Evolutionary conservation across 768 basidiomycete species (phyloP).

Genomic region (Psilocybe tampanensis): DNA sequence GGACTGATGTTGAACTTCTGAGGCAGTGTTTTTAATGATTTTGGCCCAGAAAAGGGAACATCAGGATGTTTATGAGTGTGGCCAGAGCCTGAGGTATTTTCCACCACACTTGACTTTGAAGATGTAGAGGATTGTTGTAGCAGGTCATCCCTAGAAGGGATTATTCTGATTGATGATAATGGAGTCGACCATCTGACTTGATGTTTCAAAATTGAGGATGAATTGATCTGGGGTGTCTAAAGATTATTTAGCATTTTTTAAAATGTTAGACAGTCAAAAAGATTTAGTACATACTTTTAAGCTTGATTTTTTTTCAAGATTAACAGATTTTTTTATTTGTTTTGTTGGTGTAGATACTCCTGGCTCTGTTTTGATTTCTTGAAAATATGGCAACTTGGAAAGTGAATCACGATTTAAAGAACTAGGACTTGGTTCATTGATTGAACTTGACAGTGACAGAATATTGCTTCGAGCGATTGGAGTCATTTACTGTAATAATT

Average conservation of each 20-base stretch:
- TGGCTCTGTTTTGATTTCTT: background rate
- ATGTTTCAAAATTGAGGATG: background rate
- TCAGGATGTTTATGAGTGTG: background rate
- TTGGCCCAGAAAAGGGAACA: background rate
- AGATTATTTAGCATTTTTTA: background rate
- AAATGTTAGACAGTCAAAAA: background rate
- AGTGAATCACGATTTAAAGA: no score
- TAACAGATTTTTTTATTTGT: background rate
- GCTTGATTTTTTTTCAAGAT: background rate
- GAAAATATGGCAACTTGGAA: background rate
- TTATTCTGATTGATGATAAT: constrained; percentile 8
- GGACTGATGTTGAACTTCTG: background rate
- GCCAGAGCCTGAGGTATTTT: background rate
- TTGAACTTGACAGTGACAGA: no score
- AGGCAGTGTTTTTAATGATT: background rate
- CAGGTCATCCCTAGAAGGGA: constrained; percentile 6
- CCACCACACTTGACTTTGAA: background rate
- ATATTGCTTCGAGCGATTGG: background rate
- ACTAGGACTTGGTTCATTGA: no score
- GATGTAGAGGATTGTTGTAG: background rate
- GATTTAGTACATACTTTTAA: background rate
- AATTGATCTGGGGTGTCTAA: background rate
- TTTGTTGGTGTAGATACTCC: background rate
- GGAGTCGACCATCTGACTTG: constrained; percentile 15
- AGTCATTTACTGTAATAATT: no score